Base-by-base conservation (phyloP, 2,329 filamentous ascomycete genomes). In the Calcarisporium arbuscula region DNA sequence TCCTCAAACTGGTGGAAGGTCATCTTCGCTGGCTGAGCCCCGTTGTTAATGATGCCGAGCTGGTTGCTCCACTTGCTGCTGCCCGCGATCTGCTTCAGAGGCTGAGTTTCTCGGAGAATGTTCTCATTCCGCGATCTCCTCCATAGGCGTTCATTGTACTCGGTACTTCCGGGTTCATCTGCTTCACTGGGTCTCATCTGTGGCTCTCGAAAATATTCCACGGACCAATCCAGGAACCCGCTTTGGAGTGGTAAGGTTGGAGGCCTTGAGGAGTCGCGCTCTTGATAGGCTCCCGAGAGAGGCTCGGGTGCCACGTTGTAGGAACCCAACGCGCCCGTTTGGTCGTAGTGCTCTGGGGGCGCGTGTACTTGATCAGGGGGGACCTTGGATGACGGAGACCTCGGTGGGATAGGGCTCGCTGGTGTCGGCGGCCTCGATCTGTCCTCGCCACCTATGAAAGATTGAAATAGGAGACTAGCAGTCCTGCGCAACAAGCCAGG, bases 1-100 rank as follows among this genome's bases (percentile, higher is more conserved):
- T 95, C 85, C 56, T 98, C 92, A 49, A 95, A 98, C 55, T 98
- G 92, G 61, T 98, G 92, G 58, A 96, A 95, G 5, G 85, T 84
- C 81, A 98, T 85, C 63, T 89, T 94, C 43, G 82, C 78, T 1
- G 92, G 90, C 55, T 95, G 92, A 20, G 82, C 84, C 19, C 82
- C 80, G 47, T 95, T 96, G 53, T 90, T 89, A 54, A 95, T 80
- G 42, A 94, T 82, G 14, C 84, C 82, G 30, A 82, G 72, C 28
- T 85, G 80, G 41, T 83, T 82, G 49, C 87, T 89, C 90, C 92
- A 98, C 48, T 80, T 83, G 50, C 86, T 84, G 36, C 73, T 85
- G 10, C 87, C 84, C 1, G 92, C 89, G 47, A 85, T 80, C 35
- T 87, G 82, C 56, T 98, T 98, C 44, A 94, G 77, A 1, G 90